Evolutionary conservation across 768 basidiomycete genomes (phyloP).

Genomic region (Pholiota molesta): DNA sequence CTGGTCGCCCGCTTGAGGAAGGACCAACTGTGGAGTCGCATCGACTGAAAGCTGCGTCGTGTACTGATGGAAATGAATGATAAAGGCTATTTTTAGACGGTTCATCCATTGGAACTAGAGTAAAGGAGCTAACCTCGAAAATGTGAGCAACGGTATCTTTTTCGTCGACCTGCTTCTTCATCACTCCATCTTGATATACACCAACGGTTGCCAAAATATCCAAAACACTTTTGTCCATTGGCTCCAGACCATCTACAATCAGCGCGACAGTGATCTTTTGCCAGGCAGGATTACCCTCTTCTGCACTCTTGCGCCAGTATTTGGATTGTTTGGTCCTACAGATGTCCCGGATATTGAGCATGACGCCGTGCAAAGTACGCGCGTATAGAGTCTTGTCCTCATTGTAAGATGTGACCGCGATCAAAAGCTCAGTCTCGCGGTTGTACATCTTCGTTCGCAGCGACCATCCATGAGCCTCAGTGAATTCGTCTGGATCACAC

Average conservation of each 20-base stretch:
- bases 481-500: slow-evolving; percentile 89
- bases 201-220: slow-evolving; percentile 89
- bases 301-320: slow-evolving; percentile 83
- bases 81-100: slow-evolving; percentile 9
- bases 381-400: slow-evolving; percentile 93
- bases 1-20: slow-evolving; percentile 87
- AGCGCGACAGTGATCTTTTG: slow-evolving; percentile 89
- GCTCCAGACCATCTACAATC: slow-evolving; percentile 90
- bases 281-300: slow-evolving; percentile 87
- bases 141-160: slow-evolving; percentile 93
- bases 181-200: slow-evolving; percentile 92
- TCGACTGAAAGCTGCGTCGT: slow-evolving; percentile 97
- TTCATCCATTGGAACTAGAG: not conserved
- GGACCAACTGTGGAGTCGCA: slow-evolving; percentile 84
- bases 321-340: slow-evolving; percentile 95
- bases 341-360: slow-evolving; percentile 97
- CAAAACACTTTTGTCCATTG: slow-evolving; percentile 94
- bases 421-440: slow-evolving; percentile 90
- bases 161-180: slow-evolving; percentile 90
- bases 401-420: slow-evolving; percentile 93
- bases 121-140: slow-evolving; percentile 68
- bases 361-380: slow-evolving; percentile 91
- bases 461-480: slow-evolving; percentile 78
- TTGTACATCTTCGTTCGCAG: slow-evolving; percentile 84
- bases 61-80: slow-evolving; percentile 60